Conservation (phyloP, 23 red algal genomes). For the Gracilaria vermiculophylla region DNA sequence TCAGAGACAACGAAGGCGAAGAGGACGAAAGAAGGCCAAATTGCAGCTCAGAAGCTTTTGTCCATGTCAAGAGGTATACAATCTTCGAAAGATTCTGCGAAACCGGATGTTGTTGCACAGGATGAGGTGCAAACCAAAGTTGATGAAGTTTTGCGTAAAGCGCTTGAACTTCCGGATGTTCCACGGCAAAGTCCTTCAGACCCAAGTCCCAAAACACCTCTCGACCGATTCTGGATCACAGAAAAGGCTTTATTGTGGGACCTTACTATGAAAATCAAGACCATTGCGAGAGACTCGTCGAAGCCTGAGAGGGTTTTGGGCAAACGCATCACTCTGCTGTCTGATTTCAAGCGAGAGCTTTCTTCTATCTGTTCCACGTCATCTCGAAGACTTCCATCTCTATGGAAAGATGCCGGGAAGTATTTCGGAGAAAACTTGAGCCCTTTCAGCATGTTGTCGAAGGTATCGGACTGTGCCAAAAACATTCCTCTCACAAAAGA, state of each 20-base stretch:
- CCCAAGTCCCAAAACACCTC: neutral
- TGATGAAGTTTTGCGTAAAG: neutral
- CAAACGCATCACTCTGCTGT: neutral
- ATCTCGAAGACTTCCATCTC: neutral
- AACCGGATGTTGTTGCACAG: neutral
- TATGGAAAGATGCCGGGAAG: slow-evolving; percentile 7
- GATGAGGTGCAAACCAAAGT: neutral
- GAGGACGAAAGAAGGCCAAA: neutral
- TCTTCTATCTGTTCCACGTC: neutral
- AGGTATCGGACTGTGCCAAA: neutral
- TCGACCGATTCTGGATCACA: slow-evolving; percentile 8
- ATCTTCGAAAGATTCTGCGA: neutral
- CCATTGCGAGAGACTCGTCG: neutral
- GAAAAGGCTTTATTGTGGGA: neutral
- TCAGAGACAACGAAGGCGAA: slow-evolving; percentile 12
- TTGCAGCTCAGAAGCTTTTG: slow-evolving; percentile 4
- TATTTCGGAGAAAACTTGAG: neutral
- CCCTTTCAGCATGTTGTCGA: neutral
- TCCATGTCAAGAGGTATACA: neutral
- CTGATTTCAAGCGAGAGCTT: slow-evolving; percentile 12
- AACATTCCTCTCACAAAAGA: neutral
- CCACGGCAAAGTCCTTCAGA: neutral
- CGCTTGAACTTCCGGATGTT: neutral
- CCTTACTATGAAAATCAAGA: neutral
- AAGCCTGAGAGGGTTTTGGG: neutral